Conservation (phyloP, 148 eudicot species). For the Polygonum aviculare region DNA sequence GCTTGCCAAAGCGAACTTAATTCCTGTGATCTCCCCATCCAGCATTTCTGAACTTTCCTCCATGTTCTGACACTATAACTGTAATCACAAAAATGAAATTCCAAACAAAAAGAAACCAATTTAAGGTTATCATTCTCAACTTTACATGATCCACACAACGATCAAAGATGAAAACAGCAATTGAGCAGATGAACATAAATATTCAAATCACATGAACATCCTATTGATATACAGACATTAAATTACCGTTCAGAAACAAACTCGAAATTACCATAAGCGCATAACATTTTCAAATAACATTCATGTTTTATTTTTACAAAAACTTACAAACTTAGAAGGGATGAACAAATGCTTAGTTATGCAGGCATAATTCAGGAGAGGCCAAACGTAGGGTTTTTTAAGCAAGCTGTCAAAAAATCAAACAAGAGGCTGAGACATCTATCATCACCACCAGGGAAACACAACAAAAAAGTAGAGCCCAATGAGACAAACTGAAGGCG, state of each 20-base stretch:
- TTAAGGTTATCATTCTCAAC: background rate
- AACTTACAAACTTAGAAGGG: background rate
- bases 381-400: background rate
- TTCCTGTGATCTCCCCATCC: slow-evolving; percentile 54
- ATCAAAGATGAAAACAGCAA: background rate
- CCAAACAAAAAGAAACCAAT: background rate
- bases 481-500: background rate
- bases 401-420: background rate
- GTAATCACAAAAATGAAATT: background rate
- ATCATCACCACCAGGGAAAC: background rate
- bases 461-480: background rate
- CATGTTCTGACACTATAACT: slow-evolving; percentile 13
- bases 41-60: slow-evolving; percentile 34
- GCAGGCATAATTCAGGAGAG: background rate
- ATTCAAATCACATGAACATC: background rate
- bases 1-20: slow-evolving; percentile 52
- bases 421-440: background rate
- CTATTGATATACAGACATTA: background rate
- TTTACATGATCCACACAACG: background rate
- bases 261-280: background rate
- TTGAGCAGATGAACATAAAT: background rate
- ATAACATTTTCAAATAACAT: background rate
- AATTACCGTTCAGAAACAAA: background rate
- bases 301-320: background rate
- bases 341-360: background rate